Evolutionary conservation across 371 early-diverging fungal species (phyloP), one percentile per base, ranked within the genome.

Genomic region (Mortierella sp.): DNA sequence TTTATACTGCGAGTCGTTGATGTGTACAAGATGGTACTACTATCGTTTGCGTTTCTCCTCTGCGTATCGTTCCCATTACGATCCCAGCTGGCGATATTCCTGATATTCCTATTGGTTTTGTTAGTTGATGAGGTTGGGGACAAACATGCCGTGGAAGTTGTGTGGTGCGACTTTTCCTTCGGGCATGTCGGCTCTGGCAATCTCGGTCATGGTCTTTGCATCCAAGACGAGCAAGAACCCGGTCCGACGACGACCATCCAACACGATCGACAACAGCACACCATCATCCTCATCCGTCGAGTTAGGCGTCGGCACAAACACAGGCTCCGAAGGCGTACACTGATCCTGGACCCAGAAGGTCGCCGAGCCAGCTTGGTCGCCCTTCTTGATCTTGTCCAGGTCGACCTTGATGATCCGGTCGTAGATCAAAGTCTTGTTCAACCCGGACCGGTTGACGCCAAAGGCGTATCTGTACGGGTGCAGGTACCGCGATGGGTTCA

Each of bases 201-300:
- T 66, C 77, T 92, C 92, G 37, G 79, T 72, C 85, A 93, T 68
- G 1, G 87, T 77, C 34, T 66, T 63, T 4, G 92, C 92, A 85
- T 93, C 86, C 72, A 93, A 52, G 37, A 91, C 78, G 31, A 90
- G 55, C 72, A 93, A 58, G 67, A 87, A 89, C 31, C 92, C 88
- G 64, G 70, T 89, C 72, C 45, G 73, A 16, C 71, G 71, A 13
- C 77, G 77, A 26, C 77, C 85, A 74, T 91, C 86, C 44, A 86
- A 67, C 8, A 88, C 89, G n/a, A 92, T 77, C 24, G 86, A 87
- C 37, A 92, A 65, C 37, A 93, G 45, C 10, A 91, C 91, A 52
- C 93, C 93, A 71, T 93, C 92, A 61, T 92, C 93, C 74, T 93
- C 92, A 9, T 82, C 77, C 0, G 41, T 74, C 3, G 71, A 86